phyloP scores from a whole-genome alignment of 1,284 basidiomycete species.

The Fomitopsis schrenkii region DNA sequence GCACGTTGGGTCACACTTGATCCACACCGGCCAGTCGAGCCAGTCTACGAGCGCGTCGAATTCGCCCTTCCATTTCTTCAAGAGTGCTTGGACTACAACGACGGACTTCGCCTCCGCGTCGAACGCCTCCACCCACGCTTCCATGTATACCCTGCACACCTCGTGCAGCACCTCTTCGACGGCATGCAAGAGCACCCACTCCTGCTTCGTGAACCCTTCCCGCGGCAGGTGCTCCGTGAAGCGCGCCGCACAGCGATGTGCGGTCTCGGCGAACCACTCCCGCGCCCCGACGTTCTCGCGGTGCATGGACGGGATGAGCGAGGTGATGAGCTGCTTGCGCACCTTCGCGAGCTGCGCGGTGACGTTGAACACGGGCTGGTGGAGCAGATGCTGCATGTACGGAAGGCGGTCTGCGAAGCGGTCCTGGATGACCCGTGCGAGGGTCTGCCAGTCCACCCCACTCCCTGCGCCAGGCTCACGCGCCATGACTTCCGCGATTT shows the following conservation, averaged over 20 bases:
- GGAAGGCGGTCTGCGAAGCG: background rate
- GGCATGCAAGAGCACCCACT: background rate
- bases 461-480: background rate
- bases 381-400: background rate
- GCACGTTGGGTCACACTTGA: background rate
- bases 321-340: background rate
- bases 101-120: background rate
- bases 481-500: background rate
- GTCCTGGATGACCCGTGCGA: background rate
- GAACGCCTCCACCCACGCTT: background rate
- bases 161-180: background rate
- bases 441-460: background rate
- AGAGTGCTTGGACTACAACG: background rate
- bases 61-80: background rate
- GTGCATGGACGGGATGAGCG: background rate
- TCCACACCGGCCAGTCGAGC: background rate
- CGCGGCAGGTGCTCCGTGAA: background rate
- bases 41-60: background rate
- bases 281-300: background rate
- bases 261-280: background rate
- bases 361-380: background rate
- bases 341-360: background rate
- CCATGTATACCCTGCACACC: background rate
- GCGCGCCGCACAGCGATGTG: background rate
- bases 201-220: background rate